A percentile compares a stretch with the other conserved stretches of the same genome.
These are phyloP conservation scores for Corylus avellana DNA, from an alignment of 306 rosid species.

Conservation along the genomic window DNA sequence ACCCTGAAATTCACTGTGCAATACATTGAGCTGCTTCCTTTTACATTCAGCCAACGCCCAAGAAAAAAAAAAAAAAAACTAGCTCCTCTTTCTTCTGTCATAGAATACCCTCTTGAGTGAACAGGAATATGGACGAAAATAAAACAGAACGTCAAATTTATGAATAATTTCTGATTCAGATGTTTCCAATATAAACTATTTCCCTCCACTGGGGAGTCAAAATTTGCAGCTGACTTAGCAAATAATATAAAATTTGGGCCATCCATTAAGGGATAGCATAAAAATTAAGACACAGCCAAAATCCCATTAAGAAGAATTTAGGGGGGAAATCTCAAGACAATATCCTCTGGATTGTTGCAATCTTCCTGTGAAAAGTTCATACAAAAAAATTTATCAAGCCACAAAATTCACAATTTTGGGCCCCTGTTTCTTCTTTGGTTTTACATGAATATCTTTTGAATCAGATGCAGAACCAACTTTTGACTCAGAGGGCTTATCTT, in stretches of 20 bases:
- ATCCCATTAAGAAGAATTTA: not conserved
- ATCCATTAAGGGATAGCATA: not conserved
- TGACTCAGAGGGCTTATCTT: conserved; percentile 36
- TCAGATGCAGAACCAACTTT: conserved; percentile 24
- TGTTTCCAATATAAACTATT: not conserved
- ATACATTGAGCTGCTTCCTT: not conserved
- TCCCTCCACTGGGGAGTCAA: not conserved
- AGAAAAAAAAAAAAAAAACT: not conserved
- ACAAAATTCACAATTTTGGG: conserved; percentile 72
- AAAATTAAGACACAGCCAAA: not conserved
- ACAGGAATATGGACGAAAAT: too few species aligned
- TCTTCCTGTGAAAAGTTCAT: conserved; percentile 9
- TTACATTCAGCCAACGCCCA: not conserved
- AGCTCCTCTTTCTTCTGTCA: too few species aligned
- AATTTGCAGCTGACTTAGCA: not conserved
- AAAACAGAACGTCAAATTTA: too few species aligned
- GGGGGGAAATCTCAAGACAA: not conserved
- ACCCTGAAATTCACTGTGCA: not conserved
- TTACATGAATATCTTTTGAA: conserved; percentile 32
- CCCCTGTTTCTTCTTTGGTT: conserved; percentile 62
- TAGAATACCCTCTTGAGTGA: too few species aligned
- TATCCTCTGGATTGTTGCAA: not conserved
- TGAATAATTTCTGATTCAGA: not conserved
- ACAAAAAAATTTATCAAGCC: conserved; percentile 29
- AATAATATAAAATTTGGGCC: not conserved